Percentiles rank a stretch among this genome's conserved stretches.
Evolutionary conservation across 73 alveolate genomes (phyloP).

Genomic region (Paramecium sonneborni): DNA sequence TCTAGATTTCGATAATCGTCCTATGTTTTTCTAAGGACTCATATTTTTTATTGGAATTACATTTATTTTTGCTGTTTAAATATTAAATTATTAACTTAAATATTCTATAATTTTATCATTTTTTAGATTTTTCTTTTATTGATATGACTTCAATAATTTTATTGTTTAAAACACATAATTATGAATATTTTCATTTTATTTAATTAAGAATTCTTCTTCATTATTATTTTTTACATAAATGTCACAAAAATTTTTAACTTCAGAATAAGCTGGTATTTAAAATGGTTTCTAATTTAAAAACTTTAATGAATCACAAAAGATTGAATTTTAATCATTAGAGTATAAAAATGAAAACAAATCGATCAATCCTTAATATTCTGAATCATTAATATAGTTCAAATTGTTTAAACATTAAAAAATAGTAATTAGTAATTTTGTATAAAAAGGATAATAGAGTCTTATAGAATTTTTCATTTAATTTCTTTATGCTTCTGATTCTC

Average conservation of each 20-base stretch:
- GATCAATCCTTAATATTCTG: neutral
- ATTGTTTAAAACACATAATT: neutral
- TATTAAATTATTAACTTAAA: neutral
- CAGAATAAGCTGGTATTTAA: neutral
- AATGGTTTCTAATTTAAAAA: neutral
- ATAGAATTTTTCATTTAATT: neutral
- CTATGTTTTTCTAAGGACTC: neutral
- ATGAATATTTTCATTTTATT: neutral
- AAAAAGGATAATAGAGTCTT: neutral
- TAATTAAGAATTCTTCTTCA: neutral
- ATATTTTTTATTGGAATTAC: neutral
- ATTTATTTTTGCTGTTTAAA: neutral
- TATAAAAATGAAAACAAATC: neutral
- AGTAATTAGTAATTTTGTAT: neutral
- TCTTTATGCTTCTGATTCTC: neutral
- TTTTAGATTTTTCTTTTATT: neutral
- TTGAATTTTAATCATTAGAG: neutral
- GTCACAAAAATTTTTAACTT: neutral
- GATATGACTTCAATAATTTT: neutral
- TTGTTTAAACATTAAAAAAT: neutral
- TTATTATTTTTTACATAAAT: neutral
- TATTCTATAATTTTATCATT: neutral
- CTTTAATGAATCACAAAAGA: neutral
- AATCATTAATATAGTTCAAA: neutral
- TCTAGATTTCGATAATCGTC: neutral